These are phyloP conservation scores for Coemansia javaensis DNA, from an alignment of 192 early-diverging fungal genomes.

Conservation along the genomic window DNA sequence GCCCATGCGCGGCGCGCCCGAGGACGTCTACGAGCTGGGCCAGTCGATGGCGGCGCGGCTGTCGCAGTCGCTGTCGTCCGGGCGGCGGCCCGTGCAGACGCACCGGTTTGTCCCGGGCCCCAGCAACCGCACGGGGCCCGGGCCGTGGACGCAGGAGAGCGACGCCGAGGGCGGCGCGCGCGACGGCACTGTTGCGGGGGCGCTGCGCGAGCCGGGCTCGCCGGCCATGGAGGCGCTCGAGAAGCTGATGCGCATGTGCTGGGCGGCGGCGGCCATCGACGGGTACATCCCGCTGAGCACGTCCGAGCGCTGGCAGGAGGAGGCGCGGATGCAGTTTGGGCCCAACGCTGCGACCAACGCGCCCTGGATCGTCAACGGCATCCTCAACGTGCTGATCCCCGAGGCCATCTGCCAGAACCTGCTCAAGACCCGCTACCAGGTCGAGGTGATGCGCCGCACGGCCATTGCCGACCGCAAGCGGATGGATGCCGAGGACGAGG, in stretches of 20 bases:
- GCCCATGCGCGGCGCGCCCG: conserved; percentile 17
- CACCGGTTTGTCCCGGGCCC: conserved; percentile 20
- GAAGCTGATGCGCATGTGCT: conserved; percentile 30
- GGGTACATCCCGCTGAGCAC: conserved; percentile 65
- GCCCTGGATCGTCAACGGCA: conserved; percentile 53
- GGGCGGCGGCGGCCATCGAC: conserved; percentile 55
- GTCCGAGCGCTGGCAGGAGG: conserved; percentile 81
- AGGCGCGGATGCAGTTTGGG: conserved; percentile 77
- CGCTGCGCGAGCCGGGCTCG: conserved; percentile 13
- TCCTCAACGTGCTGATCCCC: conserved; percentile 71
- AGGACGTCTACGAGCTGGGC: conserved; percentile 40
- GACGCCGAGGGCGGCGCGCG: not conserved
- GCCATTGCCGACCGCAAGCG: conserved; percentile 33
- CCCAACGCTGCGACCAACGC: conserved; percentile 56
- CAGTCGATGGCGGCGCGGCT: conserved; percentile 30
- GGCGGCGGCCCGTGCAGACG: conserved; percentile 34
- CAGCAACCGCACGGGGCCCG: conserved; percentile 9
- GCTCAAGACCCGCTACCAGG: conserved; percentile 34
- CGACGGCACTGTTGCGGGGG: conserved; percentile 9
- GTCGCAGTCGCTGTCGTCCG: conserved; percentile 23
- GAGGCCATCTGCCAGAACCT: conserved; percentile 63
- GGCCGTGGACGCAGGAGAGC: conserved; percentile 11
- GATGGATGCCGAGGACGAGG: conserved; percentile 50
- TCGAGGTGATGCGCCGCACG: conserved; percentile 31
- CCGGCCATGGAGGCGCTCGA: conserved; percentile 16